These are phyloP conservation scores for Sporobolomyces roseus DNA, from an alignment of 768 basidiomycete species.

Conservation along the genomic window DNA sequence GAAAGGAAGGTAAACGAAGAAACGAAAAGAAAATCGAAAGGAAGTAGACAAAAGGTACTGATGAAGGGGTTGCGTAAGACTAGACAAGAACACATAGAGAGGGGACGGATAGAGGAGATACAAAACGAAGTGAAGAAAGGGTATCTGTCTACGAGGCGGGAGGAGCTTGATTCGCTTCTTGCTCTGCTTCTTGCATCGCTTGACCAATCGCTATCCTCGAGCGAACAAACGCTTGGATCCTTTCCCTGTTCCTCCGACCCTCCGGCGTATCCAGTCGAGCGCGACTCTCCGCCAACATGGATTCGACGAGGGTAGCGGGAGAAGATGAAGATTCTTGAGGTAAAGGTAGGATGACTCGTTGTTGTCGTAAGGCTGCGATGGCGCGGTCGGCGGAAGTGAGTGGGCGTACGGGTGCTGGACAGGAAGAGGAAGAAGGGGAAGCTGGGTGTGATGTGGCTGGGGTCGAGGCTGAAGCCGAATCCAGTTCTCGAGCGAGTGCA, in stretches of 20 bases:
- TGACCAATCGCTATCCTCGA: too few relatives aligned
- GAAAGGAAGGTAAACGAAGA: not conserved
- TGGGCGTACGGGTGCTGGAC: not conserved
- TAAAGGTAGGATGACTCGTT: slow-evolving; percentile 19
- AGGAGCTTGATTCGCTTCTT: too few relatives aligned
- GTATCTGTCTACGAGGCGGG: too few relatives aligned
- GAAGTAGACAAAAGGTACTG: too few relatives aligned
- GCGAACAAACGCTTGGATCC: too few relatives aligned
- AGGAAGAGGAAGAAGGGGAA: not conserved
- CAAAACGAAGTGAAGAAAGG: too few relatives aligned
- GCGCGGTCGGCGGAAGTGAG: slow-evolving; percentile 24
- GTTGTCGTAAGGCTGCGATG: slow-evolving; percentile 12
- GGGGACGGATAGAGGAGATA: too few relatives aligned
- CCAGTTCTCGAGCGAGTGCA: too few relatives aligned
- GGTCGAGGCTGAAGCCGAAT: not conserved
- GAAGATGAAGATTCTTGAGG: slow-evolving; percentile 7
- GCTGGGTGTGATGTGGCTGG: not conserved
- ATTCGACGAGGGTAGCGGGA: not conserved
- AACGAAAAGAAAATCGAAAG: not conserved
- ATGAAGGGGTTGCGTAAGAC: not conserved
- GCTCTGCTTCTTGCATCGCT: too few relatives aligned
- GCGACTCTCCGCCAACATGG: too few relatives aligned
- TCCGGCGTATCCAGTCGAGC: too few relatives aligned
- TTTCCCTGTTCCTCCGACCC: too few relatives aligned
- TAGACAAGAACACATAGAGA: not conserved